Evolutionary conservation across 169 alveolate genomes (phyloP).

Genomic region (Cryptosporidium meleagridis): DNA sequence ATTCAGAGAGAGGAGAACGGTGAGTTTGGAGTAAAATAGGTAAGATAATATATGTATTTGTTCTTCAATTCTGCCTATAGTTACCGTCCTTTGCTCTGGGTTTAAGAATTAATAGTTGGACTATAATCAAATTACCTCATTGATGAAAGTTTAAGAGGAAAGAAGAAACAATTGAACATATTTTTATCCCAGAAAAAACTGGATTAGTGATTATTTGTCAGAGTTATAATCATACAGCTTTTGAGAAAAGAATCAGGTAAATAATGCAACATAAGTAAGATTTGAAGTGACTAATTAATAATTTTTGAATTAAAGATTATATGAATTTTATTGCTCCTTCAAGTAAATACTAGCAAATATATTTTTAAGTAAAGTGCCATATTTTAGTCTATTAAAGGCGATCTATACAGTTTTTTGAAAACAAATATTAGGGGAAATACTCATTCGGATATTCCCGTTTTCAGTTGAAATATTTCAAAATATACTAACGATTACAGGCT

Average conservation of each 20-base stretch:
- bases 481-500: background rate
- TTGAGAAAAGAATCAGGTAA: background rate
- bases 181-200: background rate
- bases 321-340: background rate
- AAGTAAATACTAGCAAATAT: background rate
- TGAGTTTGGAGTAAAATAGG: background rate
- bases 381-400: background rate
- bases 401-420: background rate
- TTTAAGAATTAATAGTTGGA: background rate
- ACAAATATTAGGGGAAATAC: background rate
- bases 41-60: background rate
- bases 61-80: background rate
- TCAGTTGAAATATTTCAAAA: background rate
- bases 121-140: background rate
- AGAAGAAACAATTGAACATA: background rate
- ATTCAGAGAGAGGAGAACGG: constrained; percentile 15
- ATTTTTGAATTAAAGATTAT: background rate
- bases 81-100: background rate
- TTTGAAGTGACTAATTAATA: background rate
- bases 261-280: background rate
- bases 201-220: background rate
- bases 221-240: background rate
- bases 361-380: background rate
- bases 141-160: background rate
- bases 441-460: background rate